Evolutionary conservation across 257 asterid species (phyloP).

Genomic region (Primulina eburnea): DNA sequence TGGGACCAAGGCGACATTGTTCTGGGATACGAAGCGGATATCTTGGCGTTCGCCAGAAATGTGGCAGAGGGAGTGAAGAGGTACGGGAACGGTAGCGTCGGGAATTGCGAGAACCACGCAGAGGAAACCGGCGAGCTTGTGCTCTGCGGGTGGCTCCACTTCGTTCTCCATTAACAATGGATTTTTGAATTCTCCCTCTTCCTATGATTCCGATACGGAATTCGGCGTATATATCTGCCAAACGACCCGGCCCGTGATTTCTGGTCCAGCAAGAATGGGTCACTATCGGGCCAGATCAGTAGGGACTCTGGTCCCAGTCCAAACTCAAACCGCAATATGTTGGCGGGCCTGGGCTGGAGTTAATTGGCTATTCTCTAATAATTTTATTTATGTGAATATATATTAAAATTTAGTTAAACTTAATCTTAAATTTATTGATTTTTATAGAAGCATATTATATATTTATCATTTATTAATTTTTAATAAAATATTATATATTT

Average conservation of each 20-base stretch:
- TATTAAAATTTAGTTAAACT: too few species aligned
- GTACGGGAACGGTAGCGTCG: slow-evolving; percentile 25
- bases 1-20: slow-evolving; percentile 44
- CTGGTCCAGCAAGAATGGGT: background rate
- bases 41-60: slow-evolving; percentile 38
- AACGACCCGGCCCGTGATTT: background rate
- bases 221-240: background rate
- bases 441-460: too few species aligned
- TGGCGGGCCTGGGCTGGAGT: too few species aligned
- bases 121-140: slow-evolving; percentile 80
- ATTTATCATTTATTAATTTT: too few species aligned
- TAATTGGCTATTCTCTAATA: too few species aligned
- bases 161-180: slow-evolving; percentile 35
- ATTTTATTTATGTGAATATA: too few species aligned
- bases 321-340: background rate
- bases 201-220: background rate
- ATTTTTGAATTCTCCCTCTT: background rate
- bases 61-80: slow-evolving; percentile 45
- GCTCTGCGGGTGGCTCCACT: slow-evolving; percentile 35
- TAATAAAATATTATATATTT: too few species aligned
- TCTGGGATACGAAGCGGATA: slow-evolving; percentile 35
- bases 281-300: background rate
- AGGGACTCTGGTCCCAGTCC: background rate
- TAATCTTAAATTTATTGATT: too few species aligned
- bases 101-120: slow-evolving; percentile 40